Conservation (phyloP, 2,329 filamentous ascomycete species). For the Botryotinia globosa region DNA sequence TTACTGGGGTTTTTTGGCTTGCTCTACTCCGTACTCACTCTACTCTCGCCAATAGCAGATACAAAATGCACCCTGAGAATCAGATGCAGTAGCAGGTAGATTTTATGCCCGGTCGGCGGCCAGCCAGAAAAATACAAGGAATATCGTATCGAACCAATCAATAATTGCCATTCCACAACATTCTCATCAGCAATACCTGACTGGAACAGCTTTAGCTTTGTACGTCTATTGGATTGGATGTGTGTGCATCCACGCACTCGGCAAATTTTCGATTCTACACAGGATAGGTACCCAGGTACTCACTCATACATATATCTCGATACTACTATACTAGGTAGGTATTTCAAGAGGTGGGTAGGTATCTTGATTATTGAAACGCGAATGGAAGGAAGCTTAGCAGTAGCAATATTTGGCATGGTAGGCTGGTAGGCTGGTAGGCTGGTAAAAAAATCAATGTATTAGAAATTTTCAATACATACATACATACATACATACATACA, state of each 20-base stretch:
- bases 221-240: too few relatives aligned
- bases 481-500: background rate
- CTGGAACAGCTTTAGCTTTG: background rate
- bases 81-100: background rate
- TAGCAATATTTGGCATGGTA: background rate
- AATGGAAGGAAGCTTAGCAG: background rate
- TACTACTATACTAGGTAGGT: background rate
- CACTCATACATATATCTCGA: background rate
- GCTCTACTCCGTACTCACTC: too few relatives aligned
- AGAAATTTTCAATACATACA: background rate
- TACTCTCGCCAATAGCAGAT: background rate
- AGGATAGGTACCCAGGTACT: background rate
- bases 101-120: accelerated
- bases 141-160: background rate
- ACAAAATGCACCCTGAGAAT: background rate
- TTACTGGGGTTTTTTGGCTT: background rate
- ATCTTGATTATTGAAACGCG: background rate
- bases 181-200: background rate
- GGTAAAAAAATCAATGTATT: background rate
- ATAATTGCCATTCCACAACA: background rate
- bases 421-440: too few relatives aligned
- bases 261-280: background rate
- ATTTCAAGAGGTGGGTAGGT: background rate
- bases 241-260: background rate
- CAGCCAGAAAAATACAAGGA: background rate